Base-by-base conservation (phyloP, 805 yeast species). In the Nakazawaea ernobii region DNA sequence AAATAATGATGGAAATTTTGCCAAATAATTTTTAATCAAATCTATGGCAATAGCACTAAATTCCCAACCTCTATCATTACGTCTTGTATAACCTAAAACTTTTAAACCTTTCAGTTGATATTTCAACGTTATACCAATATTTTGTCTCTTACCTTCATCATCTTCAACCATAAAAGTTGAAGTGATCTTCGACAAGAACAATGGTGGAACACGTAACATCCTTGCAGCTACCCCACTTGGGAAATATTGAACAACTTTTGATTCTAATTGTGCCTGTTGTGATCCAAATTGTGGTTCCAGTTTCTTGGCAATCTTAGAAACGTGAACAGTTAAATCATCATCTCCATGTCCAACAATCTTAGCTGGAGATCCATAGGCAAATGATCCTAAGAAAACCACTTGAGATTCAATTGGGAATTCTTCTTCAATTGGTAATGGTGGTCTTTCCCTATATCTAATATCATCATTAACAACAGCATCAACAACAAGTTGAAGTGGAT, bases 291-390 rank as follows among this genome's bases (percentile, higher is more conserved):
- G 67, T 13, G 94, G 88, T 55, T 87, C 94, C 11, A 68, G 60
- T 44, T 70, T 69, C 9, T 63, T 61, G 3, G 70, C 60, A 36
- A 74, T 69, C 51, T 73, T 74, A 13, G 75, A 69, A 14, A 91
- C 82, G 48, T 82, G 75, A 30, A 78, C 52, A 17, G 71, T 69
- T 49, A 85, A 65, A 24, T 72, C 70, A 28, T 38, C 45, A 14
- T 52, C 54, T 29, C 70, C 71, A 57, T 84, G 79, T 0, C 86
- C 92, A 42, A 75, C 75, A 39, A 86, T 76, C 20, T 70, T 70
- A 4, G 89, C 87, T 39, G 86, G 81, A 5, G 88, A 77, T 46
- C 99, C 98, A 61, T 88, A 94, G 1, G 91, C 95, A 63, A 82
- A 80, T 27, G 83, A 88, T 42, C 97, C 95, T 51, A 94, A 70